Base-by-base conservation (phyloP, 2,329 filamentous ascomycete genomes). In the Colletotrichum sp. region DNA sequence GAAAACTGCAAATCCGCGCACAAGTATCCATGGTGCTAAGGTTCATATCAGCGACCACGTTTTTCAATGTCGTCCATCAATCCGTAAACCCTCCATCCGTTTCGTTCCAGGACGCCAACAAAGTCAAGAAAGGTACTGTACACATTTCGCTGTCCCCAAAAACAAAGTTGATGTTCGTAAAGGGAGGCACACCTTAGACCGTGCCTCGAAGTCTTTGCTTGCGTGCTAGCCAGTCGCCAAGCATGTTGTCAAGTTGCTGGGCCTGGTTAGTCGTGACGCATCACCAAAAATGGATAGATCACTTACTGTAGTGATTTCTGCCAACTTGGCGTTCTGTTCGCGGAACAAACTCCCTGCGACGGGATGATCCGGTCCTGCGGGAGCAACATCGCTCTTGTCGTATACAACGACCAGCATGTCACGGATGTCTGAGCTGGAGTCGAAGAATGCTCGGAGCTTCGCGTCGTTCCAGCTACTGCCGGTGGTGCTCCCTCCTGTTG, bases 401-500 rank as follows among this genome's bases (percentile, higher is more conserved):
- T 98, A 96, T 32, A 99, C 95, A 76, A 99, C 94, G 48, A 96
- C 91, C 67, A 99, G 90, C 82, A 99, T 91, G 82, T 99, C 96
- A 67, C 95, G 92, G 79, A 99, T 95, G 78, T 98, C 95, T 38
- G 93, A 93, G 76, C 95, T 93, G 79, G 97, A 95, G 79, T 99
- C 96, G 80, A 99, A 94, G 85, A 98, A 99, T 16, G 94, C 93
- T 75, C 95, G 92, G 32, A 99, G 90, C 80, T 93, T 95, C 72
- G 92, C 90, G 83, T 99, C 96, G 77, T 95, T 96, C 97, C 97
- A 99, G 0, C 92, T 91, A 30, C 90, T 24, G 90, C 89, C 18
- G 88, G 87, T 18, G 90, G 87, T 28, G 90, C 89, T 63, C 61
- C 75, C 74, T 12, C 77, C 71, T 8, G 79, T 77, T 32, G 91